Percentiles rank a stretch among this genome's conserved stretches.
These are phyloP conservation scores for Pythium phragmiticola DNA, from an alignment of 352 stramenopile species.

Conservation along the genomic window DNA sequence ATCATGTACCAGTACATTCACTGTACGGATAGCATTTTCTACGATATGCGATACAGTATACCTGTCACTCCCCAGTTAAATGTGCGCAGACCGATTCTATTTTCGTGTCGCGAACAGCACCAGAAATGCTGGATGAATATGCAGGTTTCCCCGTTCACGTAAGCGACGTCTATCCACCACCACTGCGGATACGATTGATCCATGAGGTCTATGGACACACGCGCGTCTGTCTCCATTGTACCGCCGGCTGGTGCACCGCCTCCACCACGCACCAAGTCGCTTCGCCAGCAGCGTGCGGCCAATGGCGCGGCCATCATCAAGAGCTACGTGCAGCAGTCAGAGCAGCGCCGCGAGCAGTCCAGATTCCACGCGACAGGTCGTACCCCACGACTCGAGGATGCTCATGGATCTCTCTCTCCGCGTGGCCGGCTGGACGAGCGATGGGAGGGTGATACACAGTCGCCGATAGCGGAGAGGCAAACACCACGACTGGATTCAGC, in stretches of 20 bases:
- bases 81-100: background rate
- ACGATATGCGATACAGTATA: background rate
- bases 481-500: background rate
- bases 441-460: slow-evolving; percentile 1
- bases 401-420: background rate
- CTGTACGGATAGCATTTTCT: too few species aligned
- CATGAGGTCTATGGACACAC: slow-evolving; percentile 11
- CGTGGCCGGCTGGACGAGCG: background rate
- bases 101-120: background rate
- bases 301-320: slow-evolving; percentile 32
- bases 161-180: background rate
- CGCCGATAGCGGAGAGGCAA: slow-evolving; percentile 1
- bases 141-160: background rate
- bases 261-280: slow-evolving; percentile 20
- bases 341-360: slow-evolving; percentile 28
- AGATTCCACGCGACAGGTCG: slow-evolving; percentile 22
- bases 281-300: slow-evolving; percentile 26
- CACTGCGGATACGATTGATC: too few species aligned
- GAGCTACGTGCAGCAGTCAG: slow-evolving; percentile 28
- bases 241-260: slow-evolving; percentile 16
- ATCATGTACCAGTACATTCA: too few species aligned
- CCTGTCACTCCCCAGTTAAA: background rate
- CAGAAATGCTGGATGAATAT: background rate
- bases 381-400: background rate
- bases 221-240: slow-evolving; percentile 17